Percentiles rank a stretch among this genome's conserved stretches.
Conservation (phyloP, 75 land plant genomes). For the Selaginella tamariscina region DNA sequence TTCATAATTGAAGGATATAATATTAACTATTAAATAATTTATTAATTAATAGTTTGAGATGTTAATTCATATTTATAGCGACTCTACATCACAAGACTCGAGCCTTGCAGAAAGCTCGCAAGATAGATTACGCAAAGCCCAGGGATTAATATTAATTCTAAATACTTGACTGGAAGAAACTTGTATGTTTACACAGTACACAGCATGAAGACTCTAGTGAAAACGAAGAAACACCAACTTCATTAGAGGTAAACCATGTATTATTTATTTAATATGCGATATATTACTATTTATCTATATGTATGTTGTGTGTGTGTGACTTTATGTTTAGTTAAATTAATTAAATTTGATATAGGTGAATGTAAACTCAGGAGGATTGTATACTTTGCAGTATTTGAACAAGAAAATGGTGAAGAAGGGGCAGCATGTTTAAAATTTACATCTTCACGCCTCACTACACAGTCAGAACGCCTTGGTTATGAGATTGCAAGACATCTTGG, state of each 20-base stretch:
- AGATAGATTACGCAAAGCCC: not conserved
- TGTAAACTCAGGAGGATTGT: slow-evolving; percentile 99
- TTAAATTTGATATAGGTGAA: slow-evolving; percentile 47
- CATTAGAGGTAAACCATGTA: not conserved
- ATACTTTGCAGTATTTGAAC: slow-evolving; percentile 78
- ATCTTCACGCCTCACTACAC: slow-evolving; percentile 91
- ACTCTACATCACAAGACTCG: not conserved
- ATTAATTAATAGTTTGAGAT: not conserved
- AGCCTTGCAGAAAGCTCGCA: not conserved
- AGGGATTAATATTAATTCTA: not conserved
- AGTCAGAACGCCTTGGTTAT: slow-evolving; percentile 88
- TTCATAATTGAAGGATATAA: no score
- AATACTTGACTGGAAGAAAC: not conserved
- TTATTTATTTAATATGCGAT: not conserved
- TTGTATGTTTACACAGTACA: not conserved
- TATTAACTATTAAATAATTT: not conserved
- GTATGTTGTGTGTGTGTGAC: not conserved
- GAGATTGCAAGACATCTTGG: slow-evolving; percentile 87
- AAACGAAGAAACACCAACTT: not conserved
- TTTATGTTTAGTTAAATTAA: not conserved
- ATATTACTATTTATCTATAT: not conserved
- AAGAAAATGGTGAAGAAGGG: slow-evolving; percentile 36
- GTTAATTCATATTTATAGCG: not conserved
- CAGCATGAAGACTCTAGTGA: not conserved
- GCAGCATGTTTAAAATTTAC: slow-evolving; percentile 85